These are phyloP conservation scores for Echites panduratus DNA, from an alignment of 257 asterid genomes.

Conservation along the genomic window DNA sequence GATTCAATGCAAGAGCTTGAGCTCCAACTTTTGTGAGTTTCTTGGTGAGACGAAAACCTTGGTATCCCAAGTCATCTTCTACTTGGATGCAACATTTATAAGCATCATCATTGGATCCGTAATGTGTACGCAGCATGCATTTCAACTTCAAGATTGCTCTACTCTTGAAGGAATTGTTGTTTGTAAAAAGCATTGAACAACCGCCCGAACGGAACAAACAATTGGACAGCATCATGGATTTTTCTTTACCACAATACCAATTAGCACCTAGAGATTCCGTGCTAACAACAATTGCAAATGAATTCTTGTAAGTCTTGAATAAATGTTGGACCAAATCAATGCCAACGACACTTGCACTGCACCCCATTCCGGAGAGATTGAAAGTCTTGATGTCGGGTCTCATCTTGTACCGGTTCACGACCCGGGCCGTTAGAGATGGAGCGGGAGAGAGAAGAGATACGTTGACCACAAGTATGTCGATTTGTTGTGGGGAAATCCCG, in stretches of 20 bases:
- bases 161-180: conserved; percentile 13
- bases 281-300: conserved; percentile 28
- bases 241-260: conserved; percentile 37
- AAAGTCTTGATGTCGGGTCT: conserved; percentile 24
- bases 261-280: conserved; percentile 28
- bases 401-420: conserved; percentile 33
- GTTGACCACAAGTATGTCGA: conserved; percentile 34
- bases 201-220: conserved; percentile 38
- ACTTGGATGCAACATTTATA: conserved; percentile 32
- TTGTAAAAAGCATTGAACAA: conserved; percentile 35
- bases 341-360: conserved; percentile 34
- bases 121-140: conserved; percentile 24
- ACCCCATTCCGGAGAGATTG: conserved; percentile 42
- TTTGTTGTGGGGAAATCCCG: conserved; percentile 27
- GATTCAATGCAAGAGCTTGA: conserved; percentile 14
- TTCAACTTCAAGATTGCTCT: conserved; percentile 24
- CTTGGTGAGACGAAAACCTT: conserved; percentile 30
- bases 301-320: conserved; percentile 16
- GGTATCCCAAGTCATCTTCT: conserved; percentile 23
- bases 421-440: conserved; percentile 26
- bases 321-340: conserved; percentile 27
- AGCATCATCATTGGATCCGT: conserved; percentile 29
- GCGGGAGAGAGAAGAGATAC: conserved; percentile 26
- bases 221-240: conserved; percentile 35
- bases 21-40: conserved; percentile 24